Evolutionary conservation across 2,329 filamentous ascomycete genomes (phyloP), one percentile per base, ranked within the genome.

Genomic region (Boeremia lycopersici): DNA sequence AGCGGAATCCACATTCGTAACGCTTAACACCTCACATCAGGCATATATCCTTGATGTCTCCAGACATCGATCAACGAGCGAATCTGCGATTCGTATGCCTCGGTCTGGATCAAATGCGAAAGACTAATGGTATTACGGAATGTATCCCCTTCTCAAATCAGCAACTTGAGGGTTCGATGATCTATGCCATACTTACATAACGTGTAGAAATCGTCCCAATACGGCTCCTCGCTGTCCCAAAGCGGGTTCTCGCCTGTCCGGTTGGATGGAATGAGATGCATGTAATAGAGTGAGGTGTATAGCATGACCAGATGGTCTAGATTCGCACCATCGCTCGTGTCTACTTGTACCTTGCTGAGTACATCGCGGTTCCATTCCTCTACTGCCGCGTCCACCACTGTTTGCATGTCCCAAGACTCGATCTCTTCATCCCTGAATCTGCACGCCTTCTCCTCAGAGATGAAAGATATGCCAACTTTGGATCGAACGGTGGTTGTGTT

Each of bases 151-250:
- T 73, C 86, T 23, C 19, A 23, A 15, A 88, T 46, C 83, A 88
- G 6, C 57, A n/a, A 46, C 48, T 13, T 17, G 12, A 23, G 10
- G 2, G 6, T 10, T 6, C 7, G 69, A 87, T 85, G 65, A 77
- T 60, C 58, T 60, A 25, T 9, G 25, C 13, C 19, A 1, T 8
- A 47, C 59, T 48, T 55, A 63, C 88, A 90, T 26, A 88, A 81
- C 0, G 86, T 89, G 62, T 89, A 89, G 15, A 87, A 85, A 52
- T 90, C 87, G 55, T 89, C 85, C 65, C 87, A 90, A 62, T 88
- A 89, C 3, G 87, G 87, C 69, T 90, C 88, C 0, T 71, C 65
- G 0, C 85, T 87, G 2, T 78, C 67, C 87, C 87, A 90, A 0
- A 81, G 70, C 0, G 87, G 87, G 56, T 90, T 90, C 67, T 90